Evolutionary conservation across 2,329 filamentous ascomycete genomes (phyloP).

Genomic region (Aspergillus bombycis): DNA sequence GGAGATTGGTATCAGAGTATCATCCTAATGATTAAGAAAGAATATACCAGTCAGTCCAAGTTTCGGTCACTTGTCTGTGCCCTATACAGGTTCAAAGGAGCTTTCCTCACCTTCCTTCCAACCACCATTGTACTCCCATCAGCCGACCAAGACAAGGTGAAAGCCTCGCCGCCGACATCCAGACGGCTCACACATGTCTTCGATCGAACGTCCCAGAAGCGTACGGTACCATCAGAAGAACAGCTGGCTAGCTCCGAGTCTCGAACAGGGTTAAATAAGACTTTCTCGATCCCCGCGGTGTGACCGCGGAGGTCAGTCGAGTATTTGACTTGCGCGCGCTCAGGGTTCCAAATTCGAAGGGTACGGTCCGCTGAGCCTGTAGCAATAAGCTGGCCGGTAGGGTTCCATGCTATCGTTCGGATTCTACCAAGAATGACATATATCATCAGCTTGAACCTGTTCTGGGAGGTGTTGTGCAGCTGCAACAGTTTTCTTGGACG

Average conservation of each 20-base stretch:
- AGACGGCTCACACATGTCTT: conserved; percentile 52
- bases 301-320: conserved; percentile 54
- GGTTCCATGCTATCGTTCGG: conserved; percentile 86
- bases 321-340: conserved; percentile 49
- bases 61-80: not conserved
- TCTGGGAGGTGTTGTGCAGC: not conserved
- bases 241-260: conserved; percentile 55
- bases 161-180: conserved; percentile 54
- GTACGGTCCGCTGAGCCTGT: conserved; percentile 87
- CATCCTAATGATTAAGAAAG: conserved; percentile 43
- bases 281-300: conserved; percentile 51
- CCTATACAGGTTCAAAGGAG: not conserved
- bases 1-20: conserved; percentile 51
- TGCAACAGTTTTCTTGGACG: not conserved
- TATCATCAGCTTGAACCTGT: conserved; percentile 14
- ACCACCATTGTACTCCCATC: conserved; percentile 52
- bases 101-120: conserved; percentile 48
- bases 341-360: conserved; percentile 86
- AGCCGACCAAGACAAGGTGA: conserved; percentile 52
- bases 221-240: conserved; percentile 53
- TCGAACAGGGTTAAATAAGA: conserved; percentile 52
- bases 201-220: conserved; percentile 55
- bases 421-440: conserved; percentile 54
- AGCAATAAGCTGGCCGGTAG: conserved; percentile 78
- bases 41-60: not conserved